These are phyloP conservation scores for Calocybe gambosa DNA, from an alignment of 1,284 basidiomycete genomes.

Conservation along the genomic window DNA sequence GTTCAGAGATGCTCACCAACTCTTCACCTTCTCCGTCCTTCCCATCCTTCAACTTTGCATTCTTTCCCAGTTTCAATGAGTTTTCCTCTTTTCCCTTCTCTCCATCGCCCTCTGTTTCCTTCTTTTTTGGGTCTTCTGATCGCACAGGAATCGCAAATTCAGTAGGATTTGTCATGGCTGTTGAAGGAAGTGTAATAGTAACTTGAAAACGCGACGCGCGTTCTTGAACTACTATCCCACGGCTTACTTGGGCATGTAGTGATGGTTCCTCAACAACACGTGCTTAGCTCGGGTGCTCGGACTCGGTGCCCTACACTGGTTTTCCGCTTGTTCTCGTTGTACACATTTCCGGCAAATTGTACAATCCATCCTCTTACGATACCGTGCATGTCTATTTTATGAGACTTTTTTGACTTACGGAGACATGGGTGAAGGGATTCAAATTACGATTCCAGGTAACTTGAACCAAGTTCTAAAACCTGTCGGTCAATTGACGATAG, in stretches of 20 bases:
- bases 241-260: conserved; percentile 12
- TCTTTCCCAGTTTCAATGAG: conserved; percentile 37
- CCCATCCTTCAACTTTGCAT: conserved; percentile 46
- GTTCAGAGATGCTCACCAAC: conserved; percentile 48
- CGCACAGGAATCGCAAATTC: conserved; percentile 55
- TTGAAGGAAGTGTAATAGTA: no score
- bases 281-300: not conserved
- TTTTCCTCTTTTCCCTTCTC: conserved; percentile 58
- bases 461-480: conserved; percentile 7
- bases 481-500: conserved; percentile 4
- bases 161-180: conserved; percentile 50
- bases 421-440: conserved; percentile 49
- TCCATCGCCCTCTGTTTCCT: conserved; percentile 47
- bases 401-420: not conserved
- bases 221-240: conserved; percentile 18
- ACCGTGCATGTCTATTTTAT: conserved; percentile 18
- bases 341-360: conserved; percentile 25
- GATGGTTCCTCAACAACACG: no score
- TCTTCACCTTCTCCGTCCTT: conserved; percentile 72
- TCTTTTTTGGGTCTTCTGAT: conserved; percentile 71
- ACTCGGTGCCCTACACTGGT: conserved; percentile 1
- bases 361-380: conserved; percentile 5
- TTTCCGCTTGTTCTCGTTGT: conserved; percentile 4
- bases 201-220: conserved; percentile 36
- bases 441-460: conserved; percentile 79